phyloP scores from a whole-genome alignment of 805 yeast species.

The Yamadazyma ubonensis region DNA sequence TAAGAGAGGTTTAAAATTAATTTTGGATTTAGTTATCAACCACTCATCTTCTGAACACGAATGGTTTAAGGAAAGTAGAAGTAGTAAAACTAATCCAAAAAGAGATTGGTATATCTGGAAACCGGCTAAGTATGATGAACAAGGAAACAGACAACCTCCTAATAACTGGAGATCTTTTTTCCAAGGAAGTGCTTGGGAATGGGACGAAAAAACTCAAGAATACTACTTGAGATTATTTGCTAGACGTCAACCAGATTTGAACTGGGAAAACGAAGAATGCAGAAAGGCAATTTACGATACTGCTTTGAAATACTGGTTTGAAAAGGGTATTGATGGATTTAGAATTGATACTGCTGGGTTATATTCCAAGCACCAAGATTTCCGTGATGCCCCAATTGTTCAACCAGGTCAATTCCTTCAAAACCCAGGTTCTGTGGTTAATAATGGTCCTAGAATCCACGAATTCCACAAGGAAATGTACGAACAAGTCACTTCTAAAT shows the following conservation, averaged over 20 bases:
- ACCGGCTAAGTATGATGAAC: constrained; percentile 44
- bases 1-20: constrained; percentile 49
- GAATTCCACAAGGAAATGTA: constrained; percentile 57
- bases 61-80: constrained; percentile 58
- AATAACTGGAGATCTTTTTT: constrained; percentile 57
- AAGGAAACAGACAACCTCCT: constrained; percentile 55
- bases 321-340: constrained; percentile 58
- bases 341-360: constrained; percentile 56
- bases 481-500: constrained; percentile 39
- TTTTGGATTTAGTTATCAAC: constrained; percentile 58
- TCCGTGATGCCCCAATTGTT: constrained; percentile 49
- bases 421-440: constrained; percentile 30
- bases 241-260: constrained; percentile 55
- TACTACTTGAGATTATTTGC: constrained; percentile 57
- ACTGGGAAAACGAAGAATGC: constrained; percentile 53
- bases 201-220: constrained; percentile 53
- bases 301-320: constrained; percentile 54
- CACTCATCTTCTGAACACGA: constrained; percentile 56
- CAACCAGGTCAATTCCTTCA: constrained; percentile 43
- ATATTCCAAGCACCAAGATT: constrained; percentile 47
- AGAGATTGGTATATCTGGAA: constrained; percentile 65
- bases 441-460: constrained; percentile 56
- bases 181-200: constrained; percentile 57
- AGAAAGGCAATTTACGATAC: constrained; percentile 42
- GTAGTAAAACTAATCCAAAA: constrained; percentile 51